Evolutionary conservation across 1,139 yeast species (phyloP), one percentile per base, ranked within the genome.

Genomic region (Geotrichum phurueaensis): DNA sequence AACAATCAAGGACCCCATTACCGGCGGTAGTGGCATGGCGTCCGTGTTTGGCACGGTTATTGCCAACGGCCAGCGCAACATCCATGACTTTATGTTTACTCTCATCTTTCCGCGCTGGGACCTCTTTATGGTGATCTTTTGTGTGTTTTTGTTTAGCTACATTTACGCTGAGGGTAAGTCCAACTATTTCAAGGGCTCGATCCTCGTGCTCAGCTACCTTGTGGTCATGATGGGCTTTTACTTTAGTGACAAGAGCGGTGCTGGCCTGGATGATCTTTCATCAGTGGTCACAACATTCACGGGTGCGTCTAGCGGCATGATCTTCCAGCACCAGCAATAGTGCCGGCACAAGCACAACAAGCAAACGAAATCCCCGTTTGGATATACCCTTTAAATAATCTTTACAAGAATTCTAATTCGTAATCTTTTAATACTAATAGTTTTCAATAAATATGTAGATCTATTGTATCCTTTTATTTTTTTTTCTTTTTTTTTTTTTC

Each of bases 21-120:
- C 45, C 3, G 52, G 51, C 18, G 47, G 33, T 6, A 22, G 12
- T 6, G 51, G 51, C 3, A 5, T 39, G 47, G 18, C 10, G 9
- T 39, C 47, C 9, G 2, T 39, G 22, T 39, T 39, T 39, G 47
- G 47, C 18, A 39, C 47, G 10, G n/a, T 39, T 39, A 39, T 39
- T 39, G 47, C 47, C 18, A 13, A 18, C 49, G 49, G 55, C 39
- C 47, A 39, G 47, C 45, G 48, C 18, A 18, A 57, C 29, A 13
- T 58, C 13, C 43, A 36, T 54, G 79, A 79, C 55, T 78, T 75
- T 61, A 85, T 89, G 76, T 90, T 90, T 72, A 83, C 97, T 0
- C 78, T 94, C 65, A 85, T 94, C 2, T 94, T 94, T 78, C 98
- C 99, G 9, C 81, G 91, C 62, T 95, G 99, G 98, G 99, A 95